These are phyloP conservation scores for Vitis hybrid DNA, from an alignment of 177 flowering plant species.

Conservation along the genomic window DNA sequence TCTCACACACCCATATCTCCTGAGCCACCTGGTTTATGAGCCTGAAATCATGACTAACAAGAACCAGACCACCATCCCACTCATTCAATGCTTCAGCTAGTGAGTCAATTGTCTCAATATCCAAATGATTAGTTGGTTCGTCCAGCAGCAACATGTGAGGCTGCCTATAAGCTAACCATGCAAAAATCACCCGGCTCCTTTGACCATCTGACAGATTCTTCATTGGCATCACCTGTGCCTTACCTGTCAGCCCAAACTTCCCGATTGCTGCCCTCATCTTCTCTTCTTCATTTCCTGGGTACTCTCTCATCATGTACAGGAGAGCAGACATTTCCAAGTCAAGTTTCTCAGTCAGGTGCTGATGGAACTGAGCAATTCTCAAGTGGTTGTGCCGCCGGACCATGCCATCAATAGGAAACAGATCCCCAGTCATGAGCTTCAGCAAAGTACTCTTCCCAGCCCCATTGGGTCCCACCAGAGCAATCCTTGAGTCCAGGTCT, in stretches of 20 bases:
- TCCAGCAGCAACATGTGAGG: slow-evolving; percentile 63
- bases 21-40: slow-evolving; percentile 71
- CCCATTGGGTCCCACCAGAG: slow-evolving; percentile 77
- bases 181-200: slow-evolving; percentile 67
- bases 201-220: slow-evolving; percentile 73
- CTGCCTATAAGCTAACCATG: slow-evolving; percentile 66
- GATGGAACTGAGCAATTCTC: slow-evolving; percentile 74
- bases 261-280: slow-evolving; percentile 76
- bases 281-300: slow-evolving; percentile 72
- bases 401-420: slow-evolving; percentile 68
- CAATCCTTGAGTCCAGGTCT: slow-evolving; percentile 70
- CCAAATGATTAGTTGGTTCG: slow-evolving; percentile 71
- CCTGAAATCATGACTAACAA: slow-evolving; percentile 72
- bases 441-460: slow-evolving; percentile 78
- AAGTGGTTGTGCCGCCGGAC: slow-evolving; percentile 76
- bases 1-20: slow-evolving; percentile 76
- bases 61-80: slow-evolving; percentile 76
- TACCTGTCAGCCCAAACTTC: slow-evolving; percentile 66
- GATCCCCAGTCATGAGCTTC: slow-evolving; percentile 79
- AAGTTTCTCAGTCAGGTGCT: slow-evolving; percentile 68
- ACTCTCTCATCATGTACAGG: slow-evolving; percentile 60
- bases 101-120: slow-evolving; percentile 68
- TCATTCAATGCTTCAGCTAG: slow-evolving; percentile 68
- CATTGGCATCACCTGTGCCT: slow-evolving; percentile 77
- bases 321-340: slow-evolving; percentile 71